Evolutionary conservation across 2,329 filamentous ascomycete genomes (phyloP), one percentile per base, ranked within the genome.

Genomic region (Lomentospora prolificans): DNA sequence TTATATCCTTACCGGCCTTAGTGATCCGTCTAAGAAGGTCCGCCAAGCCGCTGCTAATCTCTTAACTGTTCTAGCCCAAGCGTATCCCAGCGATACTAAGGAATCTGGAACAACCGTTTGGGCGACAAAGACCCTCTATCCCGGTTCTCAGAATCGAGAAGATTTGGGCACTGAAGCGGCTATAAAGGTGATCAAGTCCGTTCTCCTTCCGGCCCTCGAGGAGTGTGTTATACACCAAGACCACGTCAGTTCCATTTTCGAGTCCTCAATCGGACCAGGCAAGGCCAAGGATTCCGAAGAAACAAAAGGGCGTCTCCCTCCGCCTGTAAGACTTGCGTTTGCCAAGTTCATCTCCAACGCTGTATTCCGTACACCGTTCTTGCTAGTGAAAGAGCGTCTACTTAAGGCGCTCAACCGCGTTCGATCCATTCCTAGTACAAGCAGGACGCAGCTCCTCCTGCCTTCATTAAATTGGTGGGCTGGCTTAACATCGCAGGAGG

Each of bases 191-290:
- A 65, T 94, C 1, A 77, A 81, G 19, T 75, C 81, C 19, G 76
- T 87, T 36, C 70, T 96, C n/a, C 68, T 89, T 19, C 89, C 89
- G 0, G 81, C 79, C 2, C 71, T 96, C 8, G 91, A 96, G 69
- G 94, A 96, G 69, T 95, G 86, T 64, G 78, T 92, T 3, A 80
- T 96, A 61, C 90, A 97, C 65, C 73, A 82, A 3, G 80, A 79
- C 27, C 85, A 94, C 58, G 76, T 96, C 48, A 73, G 78, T 25
- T 80, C 80, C 19, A 78, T 85, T 2, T 67, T 96, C 4, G 71
- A 71, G 50, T 62, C 65, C 4, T 62, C 65, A 9, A 67, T 74
- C 52, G 70, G 72, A 59, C 67, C 68, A 31, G 71, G 75, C 17
- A 75, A 69, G 60, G 72, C 71, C 28, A 64, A 66, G 28, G 58